Base-by-base conservation (phyloP, 208 protist species). In the Wallacemonas sp. region DNA sequence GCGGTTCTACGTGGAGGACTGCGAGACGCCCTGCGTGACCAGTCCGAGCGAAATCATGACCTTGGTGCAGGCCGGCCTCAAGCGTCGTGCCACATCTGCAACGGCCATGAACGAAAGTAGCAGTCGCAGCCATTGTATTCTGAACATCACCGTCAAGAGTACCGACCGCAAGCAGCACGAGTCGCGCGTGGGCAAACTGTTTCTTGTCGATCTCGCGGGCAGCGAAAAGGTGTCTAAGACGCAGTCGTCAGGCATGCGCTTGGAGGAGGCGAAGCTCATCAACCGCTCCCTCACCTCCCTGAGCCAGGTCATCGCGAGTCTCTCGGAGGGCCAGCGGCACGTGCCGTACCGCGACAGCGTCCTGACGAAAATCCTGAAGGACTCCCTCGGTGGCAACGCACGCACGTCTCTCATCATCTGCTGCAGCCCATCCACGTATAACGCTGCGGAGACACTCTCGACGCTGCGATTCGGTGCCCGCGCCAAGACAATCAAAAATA, bases 221-320 rank as follows among this genome's bases (percentile, higher is more conserved):
- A 90, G 80, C 33, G 93, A 97, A 55, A 97, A 91, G 73, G 90
- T 94, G 4, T 69, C 70, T 19, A 95, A 92, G 66, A 96, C 91
- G 26, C 78, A 91, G 30, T 84, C 89, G 26, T 74, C 63, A 30
- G 91, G 94, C 14, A 59, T 92, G 68, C 90, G 80, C 11, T 66
- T 97, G 31, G 93, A 96, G 77, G 93, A 97, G 79, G 93, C 93
- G 39, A 97, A 95, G 65, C 78, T 91, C 15, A 97, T 97, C 63
- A 97, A 97, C 72, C 86, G 89, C 41, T 97, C 91, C 2, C 83
- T 97, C 33, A 85, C 90, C 6, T 85, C 86, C 0, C 82, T 97
- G 3, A 87, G 93, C 36, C 72, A 89, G 53, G 89, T 95, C 24
- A 97, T 97, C 62, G 80, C 82, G 30, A 80, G 70, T 19, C 72